A percentile compares a stretch with the other conserved stretches of the same genome.
These are phyloP conservation scores for Setaria italica DNA, from an alignment of 202 grass and related monocot genomes.

Conservation along the genomic window DNA sequence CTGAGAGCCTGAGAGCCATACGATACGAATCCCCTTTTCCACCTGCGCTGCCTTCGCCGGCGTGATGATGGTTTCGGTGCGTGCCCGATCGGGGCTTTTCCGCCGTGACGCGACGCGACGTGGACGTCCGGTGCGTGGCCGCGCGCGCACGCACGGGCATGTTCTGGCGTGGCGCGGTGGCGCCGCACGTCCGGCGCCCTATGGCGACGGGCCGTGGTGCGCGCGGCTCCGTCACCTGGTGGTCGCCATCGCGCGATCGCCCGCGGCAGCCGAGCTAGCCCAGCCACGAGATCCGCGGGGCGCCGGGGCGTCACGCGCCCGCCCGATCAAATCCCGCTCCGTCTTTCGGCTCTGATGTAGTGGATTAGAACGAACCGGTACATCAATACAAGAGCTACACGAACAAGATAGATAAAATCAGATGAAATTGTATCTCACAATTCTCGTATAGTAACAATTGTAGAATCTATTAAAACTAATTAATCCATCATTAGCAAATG, in stretches of 20 bases:
- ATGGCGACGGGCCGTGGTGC: slow-evolving; percentile 23
- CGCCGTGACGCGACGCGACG: slow-evolving; percentile 40
- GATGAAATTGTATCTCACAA: too few species aligned
- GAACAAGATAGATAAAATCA: too few species aligned
- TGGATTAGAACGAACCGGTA: too few species aligned
- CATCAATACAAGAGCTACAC: too few species aligned
- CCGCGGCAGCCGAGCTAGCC: neutral
- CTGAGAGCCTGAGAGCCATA: neutral
- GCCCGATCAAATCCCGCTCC: neutral
- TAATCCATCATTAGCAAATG: too few species aligned
- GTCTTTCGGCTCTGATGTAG: neutral
- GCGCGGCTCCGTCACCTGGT: neutral
- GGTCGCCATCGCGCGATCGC: neutral
- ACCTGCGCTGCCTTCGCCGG: neutral
- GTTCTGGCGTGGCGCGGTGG: neutral
- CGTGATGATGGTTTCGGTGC: slow-evolving; percentile 14
- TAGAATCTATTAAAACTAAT: too few species aligned
- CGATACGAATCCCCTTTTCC: neutral
- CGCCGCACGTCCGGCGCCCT: slow-evolving; percentile 3
- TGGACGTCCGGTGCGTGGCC: neutral
- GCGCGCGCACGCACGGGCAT: neutral
- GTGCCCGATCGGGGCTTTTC: slow-evolving; percentile 23
- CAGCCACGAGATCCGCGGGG: neutral
- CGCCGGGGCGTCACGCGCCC: neutral
- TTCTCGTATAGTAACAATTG: too few species aligned